phyloP scores from a whole-genome alignment of 345 rosid genomes.

The Rhodomyrtus tomentosa region DNA sequence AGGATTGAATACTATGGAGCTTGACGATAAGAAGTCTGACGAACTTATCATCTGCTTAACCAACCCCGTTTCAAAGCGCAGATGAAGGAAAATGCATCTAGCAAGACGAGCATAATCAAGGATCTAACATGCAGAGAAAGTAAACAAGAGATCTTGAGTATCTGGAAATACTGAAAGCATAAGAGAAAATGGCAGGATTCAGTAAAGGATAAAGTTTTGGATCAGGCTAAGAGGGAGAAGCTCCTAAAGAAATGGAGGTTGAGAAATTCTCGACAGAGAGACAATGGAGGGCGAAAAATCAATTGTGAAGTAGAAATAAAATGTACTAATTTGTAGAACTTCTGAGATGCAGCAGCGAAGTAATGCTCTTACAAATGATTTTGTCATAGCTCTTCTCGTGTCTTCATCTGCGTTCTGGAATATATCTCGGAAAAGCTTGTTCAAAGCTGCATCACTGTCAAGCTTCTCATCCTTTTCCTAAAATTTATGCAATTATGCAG shows the following conservation, averaged over 20 bases:
- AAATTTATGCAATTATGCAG: background rate
- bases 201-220: background rate
- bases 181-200: background rate
- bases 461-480: slow-evolving; percentile 81
- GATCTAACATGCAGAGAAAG: background rate
- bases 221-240: background rate
- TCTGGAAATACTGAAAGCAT: background rate
- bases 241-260: background rate
- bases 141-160: background rate
- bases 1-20: background rate
- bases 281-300: background rate
- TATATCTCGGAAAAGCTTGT: slow-evolving; percentile 63
- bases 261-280: background rate
- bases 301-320: background rate
- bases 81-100: background rate
- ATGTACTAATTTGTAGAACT: background rate
- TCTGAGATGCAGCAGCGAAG: no score
- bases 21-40: background rate
- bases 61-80: background rate
- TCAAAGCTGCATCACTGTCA: slow-evolving; percentile 74
- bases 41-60: background rate
- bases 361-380: slow-evolving; percentile 53
- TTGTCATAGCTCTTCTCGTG: slow-evolving; percentile 63
- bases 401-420: slow-evolving; percentile 61
- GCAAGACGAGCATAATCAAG: background rate